These are phyloP conservation scores for Amoebophrya sp. DNA, from an alignment of 169 alveolate species.

Conservation along the genomic window DNA sequence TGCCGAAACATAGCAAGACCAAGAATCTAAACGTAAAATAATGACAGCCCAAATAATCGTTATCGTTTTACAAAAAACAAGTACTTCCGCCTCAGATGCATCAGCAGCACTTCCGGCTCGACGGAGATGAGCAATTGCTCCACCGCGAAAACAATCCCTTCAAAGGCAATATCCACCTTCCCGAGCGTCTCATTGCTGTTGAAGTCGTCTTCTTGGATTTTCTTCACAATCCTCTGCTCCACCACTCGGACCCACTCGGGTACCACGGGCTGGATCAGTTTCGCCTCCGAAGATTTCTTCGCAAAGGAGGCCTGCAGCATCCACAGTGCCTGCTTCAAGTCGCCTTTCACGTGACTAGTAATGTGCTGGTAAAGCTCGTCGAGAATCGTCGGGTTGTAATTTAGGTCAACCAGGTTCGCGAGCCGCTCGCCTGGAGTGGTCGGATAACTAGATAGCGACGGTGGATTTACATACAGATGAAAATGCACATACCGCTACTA, in stretches of 20 bases:
- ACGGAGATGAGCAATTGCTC: not conserved
- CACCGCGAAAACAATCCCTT: not conserved
- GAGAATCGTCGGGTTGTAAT: not conserved
- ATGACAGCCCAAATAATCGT: too few relatives aligned
- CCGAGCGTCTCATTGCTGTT: not conserved
- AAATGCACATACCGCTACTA: too few relatives aligned
- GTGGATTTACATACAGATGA: too few relatives aligned
- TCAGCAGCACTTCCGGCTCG: not conserved
- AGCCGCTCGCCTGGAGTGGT: not conserved
- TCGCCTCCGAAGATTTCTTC: not conserved
- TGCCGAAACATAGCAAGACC: too few relatives aligned
- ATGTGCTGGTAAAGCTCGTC: not conserved
- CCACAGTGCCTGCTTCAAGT: not conserved
- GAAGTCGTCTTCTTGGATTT: not conserved
- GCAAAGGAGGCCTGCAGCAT: constrained; percentile 8
- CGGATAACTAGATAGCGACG: too few relatives aligned
- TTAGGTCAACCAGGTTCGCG: not conserved
- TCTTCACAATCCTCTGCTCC: not conserved
- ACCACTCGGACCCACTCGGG: not conserved
- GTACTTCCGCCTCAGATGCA: not conserved
- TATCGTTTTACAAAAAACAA: not conserved
- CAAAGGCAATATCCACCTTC: not conserved
- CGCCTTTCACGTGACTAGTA: not conserved
- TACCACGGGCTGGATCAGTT: not conserved
- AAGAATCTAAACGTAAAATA: too few relatives aligned